Evolutionary conservation across 208 protist species (phyloP).

Genomic region (Acanthamoeba triangularis): DNA sequence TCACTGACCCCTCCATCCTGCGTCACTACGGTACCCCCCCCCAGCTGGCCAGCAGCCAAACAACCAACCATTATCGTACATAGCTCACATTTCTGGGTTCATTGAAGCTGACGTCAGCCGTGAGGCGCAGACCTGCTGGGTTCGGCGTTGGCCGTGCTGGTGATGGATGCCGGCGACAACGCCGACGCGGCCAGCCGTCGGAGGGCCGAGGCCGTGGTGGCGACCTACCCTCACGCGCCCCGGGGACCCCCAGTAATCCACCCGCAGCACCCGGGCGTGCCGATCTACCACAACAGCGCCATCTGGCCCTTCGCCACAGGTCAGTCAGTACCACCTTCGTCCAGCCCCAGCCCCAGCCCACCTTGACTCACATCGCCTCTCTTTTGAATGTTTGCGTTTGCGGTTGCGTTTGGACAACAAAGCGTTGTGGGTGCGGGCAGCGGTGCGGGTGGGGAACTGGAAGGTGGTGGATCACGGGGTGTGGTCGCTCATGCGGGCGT

Average conservation of each 20-base stretch:
- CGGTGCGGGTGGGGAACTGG: neutral
- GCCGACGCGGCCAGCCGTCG: neutral
- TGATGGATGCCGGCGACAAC: neutral
- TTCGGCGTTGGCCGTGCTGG: neutral
- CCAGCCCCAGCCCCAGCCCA: neutral
- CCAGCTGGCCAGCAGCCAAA: neutral
- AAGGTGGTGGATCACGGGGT: slow-evolving; percentile 25
- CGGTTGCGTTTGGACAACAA: neutral
- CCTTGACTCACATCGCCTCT: neutral
- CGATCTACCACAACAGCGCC: slow-evolving; percentile 46
- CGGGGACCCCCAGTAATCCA: neutral
- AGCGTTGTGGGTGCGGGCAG: slow-evolving; percentile 3
- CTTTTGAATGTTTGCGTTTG: neutral
- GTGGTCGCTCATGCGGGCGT: slow-evolving; percentile 31
- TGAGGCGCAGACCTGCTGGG: neutral
- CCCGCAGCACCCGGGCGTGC: slow-evolving; percentile 26
- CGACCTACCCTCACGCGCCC: slow-evolving; percentile 12
- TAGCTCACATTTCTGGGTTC: neutral
- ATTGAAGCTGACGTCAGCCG: neutral
- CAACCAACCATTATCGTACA: neutral
- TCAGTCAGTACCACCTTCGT: neutral
- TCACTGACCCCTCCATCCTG: neutral
- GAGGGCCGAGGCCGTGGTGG: neutral
- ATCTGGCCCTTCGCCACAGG: slow-evolving; percentile 36
- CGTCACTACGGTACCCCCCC: neutral